Base-by-base conservation (phyloP, 768 basidiomycete genomes). In the Collybiopsis confluens region DNA sequence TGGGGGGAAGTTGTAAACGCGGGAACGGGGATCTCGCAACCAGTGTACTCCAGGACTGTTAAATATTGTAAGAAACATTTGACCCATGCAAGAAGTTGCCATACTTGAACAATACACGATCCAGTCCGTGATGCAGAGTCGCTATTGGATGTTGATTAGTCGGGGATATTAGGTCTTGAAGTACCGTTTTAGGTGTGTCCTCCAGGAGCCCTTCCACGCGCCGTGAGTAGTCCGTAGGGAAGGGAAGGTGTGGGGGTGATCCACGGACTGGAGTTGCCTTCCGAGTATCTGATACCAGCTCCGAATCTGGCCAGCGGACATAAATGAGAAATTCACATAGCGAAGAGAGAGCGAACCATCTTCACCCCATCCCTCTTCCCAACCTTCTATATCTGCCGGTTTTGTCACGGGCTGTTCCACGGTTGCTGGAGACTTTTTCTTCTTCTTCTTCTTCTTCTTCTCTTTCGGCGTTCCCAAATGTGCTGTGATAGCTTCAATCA, bases 11-110 rank as follows among this genome's bases (percentile, higher is more conserved):
- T 95, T 95, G 70, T 90, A 95, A 13, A 92, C 86, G 4, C 82
- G 77, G 0, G 92, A 89, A 16, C 89, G 77, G 0, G 92, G 90
- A 63, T 98, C 93, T 61, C 84, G 83, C 2, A 97, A 70, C 86
- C 91, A 91, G 60, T 93, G 90, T 0, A 95, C 86, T 9, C 91
- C 90, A 4, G 89, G 90, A 59, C 94, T 97, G 56, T 21, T 55
- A 54, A 44, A 56, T 35, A 20, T 13, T 33, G 55, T 38, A 30
- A 54, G 50, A 43, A 21, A 23, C n/a, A 9, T 37, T 43, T 55
- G 11, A 10, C 36, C 11, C 21, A n/a, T n/a, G n/a, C 5, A 41
- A 42, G 10, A 18, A 10, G 20, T 33, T 26, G 27, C 42, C 81
- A 45, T 62, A 90, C 88, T 85, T 90, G 76, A 90, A 90, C 35